Percentiles rank a stretch among this genome's conserved stretches.
phyloP scores from a whole-genome alignment of 1,284 basidiomycete species.

The Ustilago vetiveriae region DNA sequence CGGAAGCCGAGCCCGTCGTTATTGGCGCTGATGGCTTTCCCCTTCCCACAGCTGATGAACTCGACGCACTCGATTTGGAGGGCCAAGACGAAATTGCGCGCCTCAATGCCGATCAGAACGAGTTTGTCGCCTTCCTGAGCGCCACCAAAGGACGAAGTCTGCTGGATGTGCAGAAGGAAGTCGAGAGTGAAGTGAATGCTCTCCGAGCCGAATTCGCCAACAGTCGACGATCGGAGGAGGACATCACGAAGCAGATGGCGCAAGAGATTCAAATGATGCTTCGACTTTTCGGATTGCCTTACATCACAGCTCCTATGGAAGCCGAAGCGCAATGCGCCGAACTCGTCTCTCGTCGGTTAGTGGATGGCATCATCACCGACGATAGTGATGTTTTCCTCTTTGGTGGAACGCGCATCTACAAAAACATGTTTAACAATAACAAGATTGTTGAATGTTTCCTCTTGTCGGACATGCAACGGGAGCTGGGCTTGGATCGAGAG shows the following conservation, averaged over 20 bases:
- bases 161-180: slow-evolving; percentile 78
- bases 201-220: slow-evolving; percentile 85
- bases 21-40: slow-evolving; percentile 71
- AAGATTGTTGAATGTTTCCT: slow-evolving; percentile 98
- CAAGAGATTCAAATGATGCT: slow-evolving; percentile 86
- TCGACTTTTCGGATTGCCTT: slow-evolving; percentile 94
- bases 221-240: slow-evolving; percentile 91
- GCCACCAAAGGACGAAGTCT: slow-evolving; percentile 74
- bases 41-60: slow-evolving; percentile 82
- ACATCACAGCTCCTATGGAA: slow-evolving; percentile 97
- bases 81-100: slow-evolving; percentile 69
- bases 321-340: slow-evolving; percentile 98
- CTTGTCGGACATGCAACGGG: slow-evolving; percentile 82
- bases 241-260: slow-evolving; percentile 93
- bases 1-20: slow-evolving; percentile 67
- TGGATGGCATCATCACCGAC: slow-evolving; percentile 98
- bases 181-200: slow-evolving; percentile 86
- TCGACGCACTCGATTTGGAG: slow-evolving; percentile 74
- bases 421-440: slow-evolving; percentile 99
- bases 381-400: slow-evolving; percentile 99
- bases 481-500: slow-evolving; percentile 86
- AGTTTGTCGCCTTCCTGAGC: slow-evolving; percentile 86
- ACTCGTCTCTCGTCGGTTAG: slow-evolving; percentile 82
- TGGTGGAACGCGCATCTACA: slow-evolving; percentile 89
- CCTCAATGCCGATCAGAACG: slow-evolving; percentile 72